Evolutionary conservation across 1,284 basidiomycete species (phyloP), one percentile per base, ranked within the genome.

Genomic region (Microbotryum violaceum): DNA sequence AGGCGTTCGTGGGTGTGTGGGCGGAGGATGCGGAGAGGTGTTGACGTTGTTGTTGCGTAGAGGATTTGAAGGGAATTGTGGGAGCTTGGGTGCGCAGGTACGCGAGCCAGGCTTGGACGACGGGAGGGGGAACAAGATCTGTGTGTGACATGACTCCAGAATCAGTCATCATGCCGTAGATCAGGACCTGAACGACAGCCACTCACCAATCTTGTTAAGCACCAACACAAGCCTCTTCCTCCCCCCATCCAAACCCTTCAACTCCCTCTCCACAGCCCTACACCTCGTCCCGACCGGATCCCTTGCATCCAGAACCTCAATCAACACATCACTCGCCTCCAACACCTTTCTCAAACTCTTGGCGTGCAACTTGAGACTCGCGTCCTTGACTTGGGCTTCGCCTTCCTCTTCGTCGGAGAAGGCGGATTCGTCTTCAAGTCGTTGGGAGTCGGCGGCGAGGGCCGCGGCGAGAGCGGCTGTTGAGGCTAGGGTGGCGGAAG

Each of bases 61-160:
- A 88, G 0, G 91, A 91, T 66, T 90, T 87, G 81, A 97, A 97
- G 0, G 96, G 91, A 57, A 98, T 82, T 0, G 91, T 93, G 0
- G 94, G 92, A 6, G 91, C 92, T 20, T 87, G 85, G 74, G 96
- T 89, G 16, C 92, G 85, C 6, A 98, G 82, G 74, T 94, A 84
- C 63, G 85, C 85, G 25, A 97, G 80, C 94, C 94, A 98, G 47
- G 82, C 82, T 73, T 93, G 86, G 5, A 93, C 89, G 71, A 96
- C 96, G 20, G 85, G 82, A 56, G 85, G 82, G 3, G 94, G 91
- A 3, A 98, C 86, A 6, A 98, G 82, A 75, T 97, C 91, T 93
- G 65, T 7, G 56, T 23, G 70, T 42, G 16, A 16, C 12, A 42
- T 18, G 16, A 18, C 14, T 18, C 68, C 71, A 68, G 59, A 60